Base-by-base conservation (phyloP, 2,329 filamentous ascomycete genomes). In the Pseudogymnoascus sp. region DNA sequence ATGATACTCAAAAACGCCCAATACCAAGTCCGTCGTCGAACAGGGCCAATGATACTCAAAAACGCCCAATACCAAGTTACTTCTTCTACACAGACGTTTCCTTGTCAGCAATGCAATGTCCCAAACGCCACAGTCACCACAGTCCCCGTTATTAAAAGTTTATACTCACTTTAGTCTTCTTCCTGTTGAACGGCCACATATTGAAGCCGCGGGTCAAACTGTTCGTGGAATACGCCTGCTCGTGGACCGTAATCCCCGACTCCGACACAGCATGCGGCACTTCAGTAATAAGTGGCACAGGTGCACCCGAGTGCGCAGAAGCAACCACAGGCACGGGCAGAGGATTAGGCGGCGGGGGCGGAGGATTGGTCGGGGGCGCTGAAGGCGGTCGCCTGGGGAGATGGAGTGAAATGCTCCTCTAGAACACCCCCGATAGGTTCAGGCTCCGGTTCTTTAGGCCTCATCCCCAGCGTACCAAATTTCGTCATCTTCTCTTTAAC, bases 101-200 rank as follows among this genome's bases (percentile, higher is more conserved):
- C 28, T 18, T 11, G 31, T 33, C 31, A 33, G 31, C 31, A 41
- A 18, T 23, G 41, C 3, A 33, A 28, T 16, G 43, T 28, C 3
- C 49, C 28, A 9, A 31, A 55, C 25, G n/a, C 25, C 5, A 6
- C 9, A 12, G 5, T 28, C 9, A 55, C 33, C 4, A 18, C 21
- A 16, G 3, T 33, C n/a, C 49, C 5, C 25, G 14, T 16, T 9
- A 18, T 33, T 7, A 55, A 55, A 33, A 55, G 12, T 55, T 28
- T n/a, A 4, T 33, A 6, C 25, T 55, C 25, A 18, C 9, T 9
- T 12, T 6, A 3, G 9, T 12, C 25, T 6, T 55, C n/a, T 55
- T 55, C 49, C 49, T 33, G 49, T 33, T 55, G 49, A 55, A 33
- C 12, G 25, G 49, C 49, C 49, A 55, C n/a, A 55, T 28, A 28